Conservation (phyloP, 2,329 filamentous ascomycete genomes). For the Diaporthe humulicola region DNA sequence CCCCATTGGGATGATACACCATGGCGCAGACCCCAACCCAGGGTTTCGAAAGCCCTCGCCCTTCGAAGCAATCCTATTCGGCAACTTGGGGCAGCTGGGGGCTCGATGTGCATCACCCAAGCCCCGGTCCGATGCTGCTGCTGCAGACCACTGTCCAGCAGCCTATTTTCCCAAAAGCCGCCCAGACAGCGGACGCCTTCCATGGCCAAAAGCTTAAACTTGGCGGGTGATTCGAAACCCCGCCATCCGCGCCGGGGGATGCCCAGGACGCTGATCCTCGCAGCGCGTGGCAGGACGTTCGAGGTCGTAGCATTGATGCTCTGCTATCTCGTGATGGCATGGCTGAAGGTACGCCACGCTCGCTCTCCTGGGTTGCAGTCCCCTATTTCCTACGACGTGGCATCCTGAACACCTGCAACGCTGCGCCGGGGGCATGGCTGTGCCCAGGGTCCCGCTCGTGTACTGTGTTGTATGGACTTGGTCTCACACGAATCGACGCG, state of each 20-base stretch:
- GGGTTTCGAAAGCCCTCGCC: slow-evolving; percentile 7
- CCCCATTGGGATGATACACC: neutral
- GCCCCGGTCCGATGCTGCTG: neutral
- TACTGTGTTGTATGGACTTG: neutral
- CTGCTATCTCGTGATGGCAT: slow-evolving; percentile 11
- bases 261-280: slow-evolving; percentile 20
- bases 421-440: slow-evolving; percentile 3
- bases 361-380: slow-evolving; percentile 1
- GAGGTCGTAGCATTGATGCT: slow-evolving; percentile 27
- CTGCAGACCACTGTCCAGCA: slow-evolving; percentile 10
- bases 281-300: slow-evolving; percentile 22
- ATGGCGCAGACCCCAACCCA: slow-evolving; percentile 16
- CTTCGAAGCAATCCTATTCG: neutral
- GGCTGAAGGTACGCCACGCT: neutral
- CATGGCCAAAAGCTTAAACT: slow-evolving; percentile 31
- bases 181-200: slow-evolving; percentile 18
- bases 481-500: slow-evolving; percentile 8
- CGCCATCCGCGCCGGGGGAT: slow-evolving; percentile 23
- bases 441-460: neutral
- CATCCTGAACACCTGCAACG: neutral
- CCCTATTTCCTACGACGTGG: slow-evolving; percentile 4
- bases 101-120: neutral
- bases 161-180: neutral
- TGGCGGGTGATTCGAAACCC: slow-evolving; percentile 27
- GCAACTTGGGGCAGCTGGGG: neutral